Evolutionary conservation across 1,284 basidiomycete species (phyloP).

Genomic region (Tylopilus sp.): DNA sequence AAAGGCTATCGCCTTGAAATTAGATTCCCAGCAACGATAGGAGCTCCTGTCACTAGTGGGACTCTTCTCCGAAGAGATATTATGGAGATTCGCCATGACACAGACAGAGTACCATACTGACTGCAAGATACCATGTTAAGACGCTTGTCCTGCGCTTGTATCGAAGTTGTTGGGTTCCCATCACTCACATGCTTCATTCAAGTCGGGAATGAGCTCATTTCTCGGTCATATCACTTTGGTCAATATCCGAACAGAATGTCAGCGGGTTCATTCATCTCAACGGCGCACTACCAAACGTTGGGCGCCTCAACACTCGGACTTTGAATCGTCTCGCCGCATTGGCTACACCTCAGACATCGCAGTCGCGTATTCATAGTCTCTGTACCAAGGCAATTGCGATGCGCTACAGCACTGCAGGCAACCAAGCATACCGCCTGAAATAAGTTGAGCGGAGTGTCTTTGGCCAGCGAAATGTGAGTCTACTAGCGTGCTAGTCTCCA

Average conservation of each 20-base stretch:
- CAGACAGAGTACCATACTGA: background rate
- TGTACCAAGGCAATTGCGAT: too few relatives aligned
- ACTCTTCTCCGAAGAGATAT: too few relatives aligned
- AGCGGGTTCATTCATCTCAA: background rate
- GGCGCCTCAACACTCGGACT: background rate
- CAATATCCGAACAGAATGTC: conserved; percentile 1
- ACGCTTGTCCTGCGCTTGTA: background rate
- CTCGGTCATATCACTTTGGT: background rate
- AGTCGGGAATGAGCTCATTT: conserved; percentile 1
- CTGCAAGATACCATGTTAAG: conserved; percentile 15
- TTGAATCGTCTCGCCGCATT: background rate
- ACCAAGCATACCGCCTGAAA: background rate
- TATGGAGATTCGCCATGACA: background rate
- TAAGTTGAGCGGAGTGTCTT: too few relatives aligned
- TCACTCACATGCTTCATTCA: background rate
- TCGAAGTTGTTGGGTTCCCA: background rate
- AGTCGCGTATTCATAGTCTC: background rate
- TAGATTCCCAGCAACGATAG: background rate
- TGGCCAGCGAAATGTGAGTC: background rate
- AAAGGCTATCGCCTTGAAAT: conserved; percentile 31
- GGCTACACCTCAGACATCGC: background rate
- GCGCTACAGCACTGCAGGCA: background rate
- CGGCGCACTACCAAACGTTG: background rate
- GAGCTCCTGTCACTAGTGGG: background rate
- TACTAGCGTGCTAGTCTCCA: background rate